These are phyloP conservation scores for Fusarium compactum DNA, from an alignment of 2,329 filamentous ascomycete species.

Conservation along the genomic window DNA sequence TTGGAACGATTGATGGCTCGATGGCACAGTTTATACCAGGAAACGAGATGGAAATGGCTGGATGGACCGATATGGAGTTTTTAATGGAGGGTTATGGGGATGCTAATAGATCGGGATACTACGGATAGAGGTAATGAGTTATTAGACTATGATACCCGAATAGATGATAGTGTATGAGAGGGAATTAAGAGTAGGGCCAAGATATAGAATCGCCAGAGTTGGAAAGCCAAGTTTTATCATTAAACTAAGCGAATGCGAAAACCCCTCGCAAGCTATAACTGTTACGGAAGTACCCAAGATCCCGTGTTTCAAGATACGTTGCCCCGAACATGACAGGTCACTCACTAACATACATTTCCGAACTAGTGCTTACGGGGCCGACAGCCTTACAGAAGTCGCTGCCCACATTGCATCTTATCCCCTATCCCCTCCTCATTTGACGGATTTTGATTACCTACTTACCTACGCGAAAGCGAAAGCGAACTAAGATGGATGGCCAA, in stretches of 20 bases:
- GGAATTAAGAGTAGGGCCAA: background rate
- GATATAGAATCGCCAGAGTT: background rate
- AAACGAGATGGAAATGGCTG: conserved; percentile 31
- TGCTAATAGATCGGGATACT: conserved; percentile 1
- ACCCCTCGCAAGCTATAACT: background rate
- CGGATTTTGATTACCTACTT: background rate
- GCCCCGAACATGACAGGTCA: background rate
- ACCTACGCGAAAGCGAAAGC: background rate
- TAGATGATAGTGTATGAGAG: background rate
- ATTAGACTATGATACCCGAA: background rate
- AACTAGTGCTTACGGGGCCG: conserved; percentile 14
- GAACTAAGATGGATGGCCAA: background rate
- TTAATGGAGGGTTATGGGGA: conserved; percentile 37
- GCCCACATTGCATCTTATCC: background rate
- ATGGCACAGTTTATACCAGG: conserved; percentile 30
- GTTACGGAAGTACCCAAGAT: background rate
- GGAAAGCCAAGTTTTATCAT: background rate
- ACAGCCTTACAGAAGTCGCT: background rate
- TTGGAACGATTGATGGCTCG: conserved; percentile 13
- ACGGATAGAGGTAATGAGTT: background rate
- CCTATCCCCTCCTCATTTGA: background rate
- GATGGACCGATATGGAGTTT: conserved; percentile 43
- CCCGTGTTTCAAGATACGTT: too few relatives aligned
- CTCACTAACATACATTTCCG: background rate
- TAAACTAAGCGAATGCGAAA: background rate